Conservation (phyloP, 1,284 basidiomycete species). For the Testicularia cyperi region DNA sequence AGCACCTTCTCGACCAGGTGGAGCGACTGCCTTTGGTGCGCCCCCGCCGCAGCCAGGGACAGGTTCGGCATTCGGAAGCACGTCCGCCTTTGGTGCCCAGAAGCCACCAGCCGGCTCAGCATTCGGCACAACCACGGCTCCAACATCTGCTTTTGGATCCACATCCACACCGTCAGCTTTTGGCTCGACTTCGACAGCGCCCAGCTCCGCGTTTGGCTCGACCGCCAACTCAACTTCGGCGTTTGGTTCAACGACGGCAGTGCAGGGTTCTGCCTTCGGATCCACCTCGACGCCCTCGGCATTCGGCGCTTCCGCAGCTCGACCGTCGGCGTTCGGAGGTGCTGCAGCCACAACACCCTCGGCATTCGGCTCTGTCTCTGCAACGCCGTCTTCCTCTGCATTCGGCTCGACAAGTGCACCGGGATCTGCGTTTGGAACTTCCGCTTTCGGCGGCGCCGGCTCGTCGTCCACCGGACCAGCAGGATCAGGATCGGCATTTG, state of each 20-base stretch:
- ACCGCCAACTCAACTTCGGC: conserved; percentile 8
- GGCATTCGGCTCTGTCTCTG: background rate
- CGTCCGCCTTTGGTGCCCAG: background rate
- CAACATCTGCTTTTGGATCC: conserved; percentile 8
- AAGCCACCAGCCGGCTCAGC: conserved; percentile 1
- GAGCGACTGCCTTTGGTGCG: background rate
- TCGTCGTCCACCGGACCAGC: no score
- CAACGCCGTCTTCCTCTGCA: no score
- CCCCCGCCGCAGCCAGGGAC: background rate
- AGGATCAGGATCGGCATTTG: background rate
- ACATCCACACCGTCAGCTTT: conserved; percentile 9
- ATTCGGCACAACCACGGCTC: background rate
- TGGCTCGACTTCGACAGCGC: conserved; percentile 5
- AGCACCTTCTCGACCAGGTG: background rate
- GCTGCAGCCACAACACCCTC: background rate
- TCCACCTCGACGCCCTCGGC: background rate
- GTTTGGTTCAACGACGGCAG: conserved; percentile 5
- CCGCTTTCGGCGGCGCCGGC: no score
- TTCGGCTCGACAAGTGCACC: background rate
- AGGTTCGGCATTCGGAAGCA: conserved; percentile 3
- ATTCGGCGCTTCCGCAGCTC: background rate
- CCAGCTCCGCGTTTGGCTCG: conserved; percentile 7
- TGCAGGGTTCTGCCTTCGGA: conserved; percentile 11
- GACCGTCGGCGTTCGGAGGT: conserved; percentile 7
- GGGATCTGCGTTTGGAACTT: no score